These are phyloP conservation scores for Fusarium ramigenum DNA, from an alignment of 2,329 filamentous ascomycete species.

Conservation along the genomic window DNA sequence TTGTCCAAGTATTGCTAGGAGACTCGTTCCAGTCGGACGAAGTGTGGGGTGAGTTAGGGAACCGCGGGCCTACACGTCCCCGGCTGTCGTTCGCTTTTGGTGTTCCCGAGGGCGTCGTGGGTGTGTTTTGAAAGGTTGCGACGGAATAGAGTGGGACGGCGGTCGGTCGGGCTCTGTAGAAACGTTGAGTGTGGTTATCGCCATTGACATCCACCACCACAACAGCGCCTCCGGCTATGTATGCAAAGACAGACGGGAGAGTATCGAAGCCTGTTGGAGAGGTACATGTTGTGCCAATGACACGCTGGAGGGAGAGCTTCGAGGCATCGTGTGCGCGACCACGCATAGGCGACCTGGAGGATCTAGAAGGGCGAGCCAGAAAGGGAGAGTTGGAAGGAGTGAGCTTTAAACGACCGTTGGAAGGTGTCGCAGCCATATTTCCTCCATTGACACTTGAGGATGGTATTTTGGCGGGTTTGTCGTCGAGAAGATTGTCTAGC, in stretches of 20 bases:
- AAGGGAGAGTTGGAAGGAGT: constrained; percentile 83
- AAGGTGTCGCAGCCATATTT: constrained; percentile 67
- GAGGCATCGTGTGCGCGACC: constrained; percentile 62
- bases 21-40: constrained; percentile 69
- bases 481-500: constrained; percentile 4
- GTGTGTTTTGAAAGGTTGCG: constrained; percentile 60
- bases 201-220: constrained; percentile 84
- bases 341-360: constrained; percentile 70
- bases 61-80: constrained; percentile 60
- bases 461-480: constrained; percentile 16
- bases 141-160: constrained; percentile 73
- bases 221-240: constrained; percentile 92
- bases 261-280: constrained; percentile 88
- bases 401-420: constrained; percentile 69
- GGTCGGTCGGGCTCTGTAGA: constrained; percentile 86
- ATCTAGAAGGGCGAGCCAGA: constrained; percentile 66
- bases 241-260: constrained; percentile 82
- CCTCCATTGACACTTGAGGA: constrained; percentile 59
- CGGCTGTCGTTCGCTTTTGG: constrained; percentile 72
- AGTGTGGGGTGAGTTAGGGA: constrained; percentile 60
- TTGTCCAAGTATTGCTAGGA: constrained; percentile 81
- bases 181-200: constrained; percentile 77
- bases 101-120: constrained; percentile 61
- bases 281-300: constrained; percentile 89
- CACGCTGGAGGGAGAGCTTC: constrained; percentile 78